Percentiles rank a stretch among this genome's conserved stretches.
phyloP scores from a whole-genome alignment of 108 stramenopile genomes.

The Conticribra guillardii region DNA sequence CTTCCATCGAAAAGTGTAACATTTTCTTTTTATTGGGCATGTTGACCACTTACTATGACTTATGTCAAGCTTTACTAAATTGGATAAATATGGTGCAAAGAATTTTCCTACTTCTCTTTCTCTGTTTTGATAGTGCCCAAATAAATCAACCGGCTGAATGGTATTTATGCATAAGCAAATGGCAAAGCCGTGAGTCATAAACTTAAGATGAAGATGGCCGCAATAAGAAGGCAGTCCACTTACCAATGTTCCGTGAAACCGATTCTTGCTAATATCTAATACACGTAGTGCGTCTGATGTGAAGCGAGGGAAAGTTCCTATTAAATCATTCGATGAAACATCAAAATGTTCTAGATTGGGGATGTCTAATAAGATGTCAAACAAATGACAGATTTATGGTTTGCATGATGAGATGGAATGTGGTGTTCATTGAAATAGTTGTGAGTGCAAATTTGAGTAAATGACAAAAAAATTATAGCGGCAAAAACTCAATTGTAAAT shows the following conservation, averaged over 20 bases:
- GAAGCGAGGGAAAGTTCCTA: conserved; percentile 44
- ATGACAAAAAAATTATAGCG: too few species aligned
- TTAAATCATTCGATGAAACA: conserved; percentile 40
- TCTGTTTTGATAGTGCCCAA: conserved; percentile 40
- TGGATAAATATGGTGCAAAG: conserved; percentile 27
- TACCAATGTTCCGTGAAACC: conserved; percentile 34
- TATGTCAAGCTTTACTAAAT: conserved; percentile 47
- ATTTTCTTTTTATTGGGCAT: not conserved
- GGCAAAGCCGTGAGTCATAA: too few species aligned
- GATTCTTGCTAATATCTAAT: conserved; percentile 45
- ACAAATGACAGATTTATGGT: too few species aligned
- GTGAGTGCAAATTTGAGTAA: too few species aligned
- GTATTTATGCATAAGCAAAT: too few species aligned
- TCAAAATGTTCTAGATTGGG: conserved; percentile 53
- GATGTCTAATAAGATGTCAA: conserved; percentile 12
- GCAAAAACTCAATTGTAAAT: too few species aligned
- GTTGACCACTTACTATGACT: conserved; percentile 21
- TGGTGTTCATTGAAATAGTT: too few species aligned
- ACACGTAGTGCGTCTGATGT: conserved; percentile 26
- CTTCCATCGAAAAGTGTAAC: not conserved
- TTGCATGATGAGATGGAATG: too few species aligned
- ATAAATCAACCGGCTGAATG: conserved; percentile 16
- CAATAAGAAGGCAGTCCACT: too few species aligned
- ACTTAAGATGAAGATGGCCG: too few species aligned
- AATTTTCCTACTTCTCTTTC: not conserved